These are phyloP conservation scores for Perilla frutescens DNA, from an alignment of 257 asterid genomes.

Conservation along the genomic window DNA sequence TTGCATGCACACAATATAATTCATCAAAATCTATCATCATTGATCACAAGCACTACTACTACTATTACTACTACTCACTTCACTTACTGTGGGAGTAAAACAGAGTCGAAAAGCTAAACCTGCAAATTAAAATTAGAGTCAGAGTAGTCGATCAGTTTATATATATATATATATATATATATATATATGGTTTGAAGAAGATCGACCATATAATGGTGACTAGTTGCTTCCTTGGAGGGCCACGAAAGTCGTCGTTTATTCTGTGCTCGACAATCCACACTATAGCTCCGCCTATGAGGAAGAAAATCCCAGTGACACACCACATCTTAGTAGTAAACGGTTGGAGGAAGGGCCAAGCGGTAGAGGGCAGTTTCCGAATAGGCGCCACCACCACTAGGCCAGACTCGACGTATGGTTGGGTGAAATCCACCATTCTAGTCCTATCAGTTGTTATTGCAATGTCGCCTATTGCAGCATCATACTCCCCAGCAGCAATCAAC, in stretches of 20 bases:
- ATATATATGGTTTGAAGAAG: too few relatives aligned
- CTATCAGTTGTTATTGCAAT: conserved; percentile 38
- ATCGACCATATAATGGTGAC: conserved; percentile 49
- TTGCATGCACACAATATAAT: too few relatives aligned
- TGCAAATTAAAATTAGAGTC: conserved; percentile 30
- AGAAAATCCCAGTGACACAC: conserved; percentile 40
- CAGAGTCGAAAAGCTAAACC: conserved; percentile 56
- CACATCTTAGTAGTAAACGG: conserved; percentile 51
- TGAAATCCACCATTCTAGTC: conserved; percentile 42
- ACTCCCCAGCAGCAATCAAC: conserved; percentile 51
- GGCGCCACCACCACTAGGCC: conserved; percentile 57
- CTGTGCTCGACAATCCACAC: conserved; percentile 57
- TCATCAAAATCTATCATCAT: not conserved
- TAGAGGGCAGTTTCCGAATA: conserved; percentile 33
- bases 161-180: too few relatives aligned
- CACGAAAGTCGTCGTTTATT: conserved; percentile 54
- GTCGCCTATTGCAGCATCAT: conserved; percentile 49
- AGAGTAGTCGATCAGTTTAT: too few relatives aligned
- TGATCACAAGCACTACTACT: too few relatives aligned
- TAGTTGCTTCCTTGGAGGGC: conserved; percentile 51
- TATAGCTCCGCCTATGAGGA: conserved; percentile 45
- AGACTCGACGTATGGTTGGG: conserved; percentile 44
- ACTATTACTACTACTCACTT: too few relatives aligned
- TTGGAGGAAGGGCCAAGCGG: conserved; percentile 48
- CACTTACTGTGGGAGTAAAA: conserved; percentile 53